These are phyloP conservation scores for Schizophyllum amplum DNA, from an alignment of 1,284 basidiomycete species.

Conservation along the genomic window DNA sequence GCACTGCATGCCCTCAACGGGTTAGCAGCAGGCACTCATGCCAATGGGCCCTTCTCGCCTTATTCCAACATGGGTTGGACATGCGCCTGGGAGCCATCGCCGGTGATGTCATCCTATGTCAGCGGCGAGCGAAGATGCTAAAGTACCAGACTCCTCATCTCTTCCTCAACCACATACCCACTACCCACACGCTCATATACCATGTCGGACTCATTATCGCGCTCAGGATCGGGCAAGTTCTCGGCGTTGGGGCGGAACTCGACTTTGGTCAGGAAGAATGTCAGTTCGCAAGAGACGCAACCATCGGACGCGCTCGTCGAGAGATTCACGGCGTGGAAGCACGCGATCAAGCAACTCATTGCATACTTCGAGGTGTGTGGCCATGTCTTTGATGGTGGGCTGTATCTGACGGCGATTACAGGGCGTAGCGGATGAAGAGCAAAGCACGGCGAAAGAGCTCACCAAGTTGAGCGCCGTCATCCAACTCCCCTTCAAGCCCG, in stretches of 20 bases:
- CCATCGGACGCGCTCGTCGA: slow-evolving; percentile 97
- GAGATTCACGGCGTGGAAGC: slow-evolving; percentile 87
- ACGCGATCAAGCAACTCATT: slow-evolving; percentile 90
- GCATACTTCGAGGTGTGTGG: slow-evolving; percentile 60
- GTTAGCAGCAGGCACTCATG: too few relatives aligned
- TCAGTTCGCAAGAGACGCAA: slow-evolving; percentile 80
- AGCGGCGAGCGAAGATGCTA: background rate
- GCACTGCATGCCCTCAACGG: too few relatives aligned
- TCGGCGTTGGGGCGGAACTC: slow-evolving; percentile 69
- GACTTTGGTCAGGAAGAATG: slow-evolving; percentile 84
- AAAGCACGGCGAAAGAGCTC: slow-evolving; percentile 89
- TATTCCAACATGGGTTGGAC: too few relatives aligned
- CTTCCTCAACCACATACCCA: background rate
- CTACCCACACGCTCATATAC: background rate
- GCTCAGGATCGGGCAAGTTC: slow-evolving; percentile 21
- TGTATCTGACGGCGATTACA: slow-evolving; percentile 17
- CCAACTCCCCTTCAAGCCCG: slow-evolving; percentile 90
- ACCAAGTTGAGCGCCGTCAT: slow-evolving; percentile 95
- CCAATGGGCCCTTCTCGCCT: too few relatives aligned
- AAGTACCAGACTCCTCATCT: background rate
- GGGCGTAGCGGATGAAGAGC: slow-evolving; percentile 87
- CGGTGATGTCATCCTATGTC: background rate
- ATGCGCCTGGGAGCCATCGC: too few relatives aligned
- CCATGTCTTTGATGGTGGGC: background rate
- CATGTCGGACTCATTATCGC: background rate